A percentile compares a stretch with the other conserved stretches of the same genome.
phyloP scores from a whole-genome alignment of 2,329 filamentous ascomycete species.

The Gremmenia infestans region DNA sequence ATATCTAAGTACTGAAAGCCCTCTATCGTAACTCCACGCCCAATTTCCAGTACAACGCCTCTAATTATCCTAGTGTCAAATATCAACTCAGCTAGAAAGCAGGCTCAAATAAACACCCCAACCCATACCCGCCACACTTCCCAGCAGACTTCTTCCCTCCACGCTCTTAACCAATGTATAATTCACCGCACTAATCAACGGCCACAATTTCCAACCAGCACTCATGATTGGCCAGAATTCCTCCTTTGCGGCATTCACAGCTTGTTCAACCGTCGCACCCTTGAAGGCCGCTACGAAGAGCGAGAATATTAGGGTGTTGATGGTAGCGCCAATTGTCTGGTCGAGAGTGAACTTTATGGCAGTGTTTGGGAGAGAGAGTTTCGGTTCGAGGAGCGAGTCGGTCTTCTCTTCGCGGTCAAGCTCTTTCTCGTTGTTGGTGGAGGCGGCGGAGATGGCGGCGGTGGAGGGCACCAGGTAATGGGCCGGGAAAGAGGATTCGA shows the following conservation, averaged over 20 bases:
- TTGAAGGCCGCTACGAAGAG: conserved; percentile 43
- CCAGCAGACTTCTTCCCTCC: conserved; percentile 64
- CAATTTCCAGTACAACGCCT: too few species aligned
- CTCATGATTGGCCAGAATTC: conserved; percentile 61
- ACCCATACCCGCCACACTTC: conserved; percentile 63
- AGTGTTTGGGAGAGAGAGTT: conserved; percentile 59
- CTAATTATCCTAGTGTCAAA: too few species aligned
- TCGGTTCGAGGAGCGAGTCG: conserved; percentile 41
- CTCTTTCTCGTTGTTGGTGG: conserved; percentile 38
- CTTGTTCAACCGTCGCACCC: conserved; percentile 37
- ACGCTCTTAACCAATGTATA: conserved; percentile 66
- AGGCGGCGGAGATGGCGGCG: conserved; percentile 36
- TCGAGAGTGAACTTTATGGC: conserved; percentile 63
- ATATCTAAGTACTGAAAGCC: too few species aligned
- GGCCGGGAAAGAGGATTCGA: conserved; percentile 72
- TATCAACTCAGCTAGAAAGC: conserved; percentile 27
- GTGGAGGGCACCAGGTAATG: conserved; percentile 42
- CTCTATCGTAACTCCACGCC: too few species aligned
- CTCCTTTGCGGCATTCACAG: conserved; percentile 40
- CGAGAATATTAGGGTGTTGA: conserved; percentile 63
- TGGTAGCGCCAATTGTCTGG: conserved; percentile 58
- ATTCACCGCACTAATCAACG: conserved; percentile 63
- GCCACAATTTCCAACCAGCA: conserved; percentile 72
- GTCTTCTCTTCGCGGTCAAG: conserved; percentile 39
- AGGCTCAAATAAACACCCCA: conserved; percentile 76